Evolutionary conservation across 257 asterid species (phyloP).

Genomic region (Perilla frutescens): DNA sequence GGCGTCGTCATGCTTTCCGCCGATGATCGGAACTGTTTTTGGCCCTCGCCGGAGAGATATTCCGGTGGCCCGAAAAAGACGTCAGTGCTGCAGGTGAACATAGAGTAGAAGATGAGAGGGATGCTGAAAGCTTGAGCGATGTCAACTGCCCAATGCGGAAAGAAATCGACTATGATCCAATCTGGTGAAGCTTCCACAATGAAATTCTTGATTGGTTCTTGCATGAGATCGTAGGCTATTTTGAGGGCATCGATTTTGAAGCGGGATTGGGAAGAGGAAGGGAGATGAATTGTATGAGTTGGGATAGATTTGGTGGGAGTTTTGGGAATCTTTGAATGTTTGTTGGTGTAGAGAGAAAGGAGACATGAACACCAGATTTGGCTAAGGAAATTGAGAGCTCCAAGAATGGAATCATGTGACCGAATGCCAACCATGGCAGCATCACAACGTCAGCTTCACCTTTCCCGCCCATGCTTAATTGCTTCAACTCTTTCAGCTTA

Average conservation of each 20-base stretch:
- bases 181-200: not conserved
- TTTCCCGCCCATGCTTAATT: too few species aligned
- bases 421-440: too few species aligned
- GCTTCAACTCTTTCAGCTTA: too few species aligned
- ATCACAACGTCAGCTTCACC: too few species aligned
- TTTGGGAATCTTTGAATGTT: conserved; percentile 37
- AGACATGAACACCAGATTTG: conserved; percentile 38
- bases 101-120: not conserved
- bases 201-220: conserved; percentile 6
- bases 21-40: too few species aligned
- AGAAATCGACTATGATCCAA: conserved; percentile 16
- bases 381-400: conserved; percentile 48
- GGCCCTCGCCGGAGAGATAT: not conserved
- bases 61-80: conserved; percentile 9
- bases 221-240: conserved; percentile 12
- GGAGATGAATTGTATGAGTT: not conserved
- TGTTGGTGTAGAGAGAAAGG: conserved; percentile 37
- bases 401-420: conserved; percentile 38
- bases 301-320: conserved; percentile 19
- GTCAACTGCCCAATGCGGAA: not conserved
- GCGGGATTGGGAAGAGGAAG: conserved; percentile 10
- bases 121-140: not conserved
- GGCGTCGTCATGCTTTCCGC: not conserved
- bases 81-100: not conserved
- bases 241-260: conserved; percentile 9